A percentile compares a stretch with the other conserved stretches of the same genome.
phyloP scores from a whole-genome alignment of 208 protist species.

The Wallacemonas sp. region DNA sequence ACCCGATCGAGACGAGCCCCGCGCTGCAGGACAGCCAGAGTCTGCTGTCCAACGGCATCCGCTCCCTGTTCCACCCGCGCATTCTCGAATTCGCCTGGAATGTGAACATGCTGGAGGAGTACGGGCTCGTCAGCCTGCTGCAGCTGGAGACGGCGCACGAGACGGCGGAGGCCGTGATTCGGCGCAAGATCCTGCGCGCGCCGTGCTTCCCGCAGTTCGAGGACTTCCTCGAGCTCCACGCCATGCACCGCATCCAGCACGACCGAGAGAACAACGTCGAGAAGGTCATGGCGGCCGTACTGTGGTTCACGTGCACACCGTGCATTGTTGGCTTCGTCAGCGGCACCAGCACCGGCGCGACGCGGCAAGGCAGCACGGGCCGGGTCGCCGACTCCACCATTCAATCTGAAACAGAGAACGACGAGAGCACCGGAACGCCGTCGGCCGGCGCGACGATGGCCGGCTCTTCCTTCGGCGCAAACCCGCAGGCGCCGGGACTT shows the following conservation, averaged over 20 bases:
- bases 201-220: slow-evolving; percentile 27
- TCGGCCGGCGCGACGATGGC: too few relatives aligned
- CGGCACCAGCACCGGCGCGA: slow-evolving; percentile 13
- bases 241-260: slow-evolving; percentile 16
- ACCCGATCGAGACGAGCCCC: slow-evolving; percentile 17
- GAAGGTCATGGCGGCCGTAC: slow-evolving; percentile 29
- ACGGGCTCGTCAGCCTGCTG: slow-evolving; percentile 34
- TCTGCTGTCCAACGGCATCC: slow-evolving; percentile 10
- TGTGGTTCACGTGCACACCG: slow-evolving; percentile 34
- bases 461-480: too few relatives aligned
- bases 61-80: slow-evolving; percentile 17
- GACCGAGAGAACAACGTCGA: slow-evolving; percentile 15
- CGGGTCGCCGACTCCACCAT: background rate
- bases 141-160: slow-evolving; percentile 19
- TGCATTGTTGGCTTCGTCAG: slow-evolving; percentile 33
- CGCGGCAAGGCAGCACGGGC: background rate
- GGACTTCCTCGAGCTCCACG: slow-evolving; percentile 27
- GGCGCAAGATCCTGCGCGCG: slow-evolving; percentile 16
- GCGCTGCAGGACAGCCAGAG: slow-evolving; percentile 19
- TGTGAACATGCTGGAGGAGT: slow-evolving; percentile 36
- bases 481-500: background rate
- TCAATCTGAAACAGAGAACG: background rate
- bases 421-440: too few relatives aligned
- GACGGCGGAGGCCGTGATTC: slow-evolving; percentile 12
- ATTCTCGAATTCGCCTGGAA: slow-evolving; percentile 47